Conservation (phyloP, 805 yeast species). For the Suhomyces faveliae region DNA sequence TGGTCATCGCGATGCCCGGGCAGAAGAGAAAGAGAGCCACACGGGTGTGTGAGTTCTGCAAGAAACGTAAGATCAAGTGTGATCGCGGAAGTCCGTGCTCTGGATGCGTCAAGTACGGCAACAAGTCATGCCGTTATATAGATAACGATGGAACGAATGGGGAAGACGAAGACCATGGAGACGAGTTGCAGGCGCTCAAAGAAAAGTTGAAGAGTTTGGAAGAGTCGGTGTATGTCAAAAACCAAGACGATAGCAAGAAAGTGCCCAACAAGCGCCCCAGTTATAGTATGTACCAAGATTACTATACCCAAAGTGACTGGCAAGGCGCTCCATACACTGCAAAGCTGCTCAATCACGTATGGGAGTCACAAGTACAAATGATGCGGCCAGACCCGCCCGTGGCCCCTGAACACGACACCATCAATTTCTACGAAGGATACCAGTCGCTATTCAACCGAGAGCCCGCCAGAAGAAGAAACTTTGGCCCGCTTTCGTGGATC, state of each 20-base stretch:
- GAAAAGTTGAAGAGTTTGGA: constrained; percentile 20
- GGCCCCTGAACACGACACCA: constrained; percentile 24
- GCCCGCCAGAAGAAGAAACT: constrained; percentile 39
- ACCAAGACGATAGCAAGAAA: not conserved
- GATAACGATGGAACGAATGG: not conserved
- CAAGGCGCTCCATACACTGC: not conserved
- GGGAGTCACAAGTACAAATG: not conserved
- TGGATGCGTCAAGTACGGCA: constrained; percentile 35
- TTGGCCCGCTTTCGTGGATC: constrained; percentile 54
- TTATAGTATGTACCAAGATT: not conserved
- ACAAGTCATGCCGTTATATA: constrained; percentile 14
- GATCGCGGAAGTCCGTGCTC: constrained; percentile 46
- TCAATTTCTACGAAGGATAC: constrained; percentile 37
- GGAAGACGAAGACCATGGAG: not conserved
- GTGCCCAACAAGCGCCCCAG: not conserved
- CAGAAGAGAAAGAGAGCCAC: constrained; percentile 32
- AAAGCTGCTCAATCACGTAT: not conserved
- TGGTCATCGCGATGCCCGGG: not conserved
- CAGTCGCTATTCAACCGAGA: constrained; percentile 42
- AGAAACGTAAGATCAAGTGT: constrained; percentile 50
- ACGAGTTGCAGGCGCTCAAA: constrained; percentile 19
- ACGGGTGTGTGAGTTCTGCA: constrained; percentile 51
- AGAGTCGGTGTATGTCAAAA: constrained; percentile 10
- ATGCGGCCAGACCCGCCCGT: constrained; percentile 9
- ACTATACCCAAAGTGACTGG: not conserved